Evolutionary conservation across 495 filamentous ascomycete genomes (phyloP).

Genomic region (Polyplosphaeria fusca): DNA sequence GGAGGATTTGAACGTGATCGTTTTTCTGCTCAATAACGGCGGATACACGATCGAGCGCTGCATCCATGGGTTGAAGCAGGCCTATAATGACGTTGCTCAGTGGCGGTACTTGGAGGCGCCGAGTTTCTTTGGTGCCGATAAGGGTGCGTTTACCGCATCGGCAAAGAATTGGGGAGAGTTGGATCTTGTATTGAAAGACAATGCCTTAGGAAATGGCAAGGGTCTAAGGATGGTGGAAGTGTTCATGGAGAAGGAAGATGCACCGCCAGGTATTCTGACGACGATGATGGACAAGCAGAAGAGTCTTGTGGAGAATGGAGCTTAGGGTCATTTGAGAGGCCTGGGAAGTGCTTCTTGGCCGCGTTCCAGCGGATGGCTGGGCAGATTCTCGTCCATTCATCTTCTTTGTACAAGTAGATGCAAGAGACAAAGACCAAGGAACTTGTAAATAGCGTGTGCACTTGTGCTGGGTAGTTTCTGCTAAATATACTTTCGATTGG

Average conservation of each 20-base stretch:
- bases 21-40: constrained; percentile 40
- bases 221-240: constrained; percentile 49
- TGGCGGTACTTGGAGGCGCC: constrained; percentile 61
- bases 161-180: constrained; percentile 43
- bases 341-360: too few relatives aligned
- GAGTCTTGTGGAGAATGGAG: too few relatives aligned
- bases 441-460: too few relatives aligned
- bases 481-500: too few relatives aligned
- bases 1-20: constrained; percentile 68
- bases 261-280: neutral
- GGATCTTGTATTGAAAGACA: constrained; percentile 38
- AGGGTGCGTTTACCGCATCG: constrained; percentile 15
- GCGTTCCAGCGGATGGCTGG: too few relatives aligned
- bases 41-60: constrained; percentile 51
- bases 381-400: too few relatives aligned
- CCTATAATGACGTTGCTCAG: constrained; percentile 73
- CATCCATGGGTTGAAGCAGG: constrained; percentile 60
- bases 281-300: neutral
- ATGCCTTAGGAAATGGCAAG: constrained; percentile 41
- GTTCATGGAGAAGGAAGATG: constrained; percentile 48
- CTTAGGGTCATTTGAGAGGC: too few relatives aligned
- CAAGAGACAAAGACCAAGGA: too few relatives aligned
- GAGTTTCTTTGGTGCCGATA: constrained; percentile 46
- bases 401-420: too few relatives aligned
- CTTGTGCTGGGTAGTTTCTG: too few relatives aligned